These are phyloP conservation scores for Puccinellia tenuiflora DNA, from an alignment of 176 grass and related monocot species.

Conservation along the genomic window DNA sequence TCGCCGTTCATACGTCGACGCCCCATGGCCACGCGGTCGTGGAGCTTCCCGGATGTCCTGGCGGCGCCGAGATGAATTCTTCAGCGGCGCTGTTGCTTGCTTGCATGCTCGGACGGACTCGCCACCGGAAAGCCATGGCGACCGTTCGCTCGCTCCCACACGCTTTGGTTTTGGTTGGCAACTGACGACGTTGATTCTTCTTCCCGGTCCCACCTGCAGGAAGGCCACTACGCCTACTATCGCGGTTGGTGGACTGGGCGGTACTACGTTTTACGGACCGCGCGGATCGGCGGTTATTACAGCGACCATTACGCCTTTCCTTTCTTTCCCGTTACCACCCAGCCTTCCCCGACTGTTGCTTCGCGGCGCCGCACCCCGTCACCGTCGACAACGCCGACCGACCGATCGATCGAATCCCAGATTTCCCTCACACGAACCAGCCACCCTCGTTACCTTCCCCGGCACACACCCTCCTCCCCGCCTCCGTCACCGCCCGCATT, in stretches of 20 bases:
- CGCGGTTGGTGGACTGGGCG: conserved; percentile 5
- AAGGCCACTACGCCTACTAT: too few species aligned
- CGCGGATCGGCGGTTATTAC: not conserved
- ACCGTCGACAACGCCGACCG: not conserved
- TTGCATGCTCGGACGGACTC: too few species aligned
- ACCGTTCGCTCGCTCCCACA: too few species aligned
- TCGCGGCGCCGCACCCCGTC: conserved; percentile 14
- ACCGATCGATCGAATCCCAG: not conserved
- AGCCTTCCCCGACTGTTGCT: conserved; percentile 16
- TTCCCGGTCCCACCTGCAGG: too few species aligned
- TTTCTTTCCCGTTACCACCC: not conserved
- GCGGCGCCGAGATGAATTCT: too few species aligned
- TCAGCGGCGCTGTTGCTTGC: too few species aligned
- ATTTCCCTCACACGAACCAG: not conserved
- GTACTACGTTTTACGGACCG: not conserved
- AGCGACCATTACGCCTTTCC: not conserved
- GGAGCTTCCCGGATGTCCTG: too few species aligned
- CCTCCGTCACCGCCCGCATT: not conserved
- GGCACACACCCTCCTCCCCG: not conserved
- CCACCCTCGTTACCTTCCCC: not conserved
- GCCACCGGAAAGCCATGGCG: too few species aligned
- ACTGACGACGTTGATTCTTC: too few species aligned
- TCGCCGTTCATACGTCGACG: too few species aligned
- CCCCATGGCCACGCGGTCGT: too few species aligned
- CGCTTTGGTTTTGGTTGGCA: too few species aligned